Conservation (phyloP, 2,329 filamentous ascomycete genomes). For the Sporothrix variecibatus region DNA sequence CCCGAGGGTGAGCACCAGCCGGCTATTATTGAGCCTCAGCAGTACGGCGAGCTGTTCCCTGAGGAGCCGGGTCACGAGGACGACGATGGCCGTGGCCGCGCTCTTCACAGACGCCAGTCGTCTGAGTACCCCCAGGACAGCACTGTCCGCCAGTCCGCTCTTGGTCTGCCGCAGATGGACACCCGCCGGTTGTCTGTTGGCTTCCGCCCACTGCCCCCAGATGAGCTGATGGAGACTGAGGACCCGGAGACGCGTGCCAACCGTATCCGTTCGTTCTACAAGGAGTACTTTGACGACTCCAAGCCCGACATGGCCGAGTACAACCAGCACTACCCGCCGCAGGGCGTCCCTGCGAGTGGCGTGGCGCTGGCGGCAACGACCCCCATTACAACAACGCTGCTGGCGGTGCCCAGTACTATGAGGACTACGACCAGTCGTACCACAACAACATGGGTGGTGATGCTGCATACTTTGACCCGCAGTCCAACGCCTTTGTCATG, state of each 20-base stretch:
- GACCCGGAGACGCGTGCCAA: slow-evolving; percentile 94
- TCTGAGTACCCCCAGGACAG: slow-evolving; percentile 33
- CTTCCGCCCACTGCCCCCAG: slow-evolving; percentile 83
- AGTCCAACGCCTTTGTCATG: slow-evolving; percentile 71
- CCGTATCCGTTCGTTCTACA: slow-evolving; percentile 97
- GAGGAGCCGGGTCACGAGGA: slow-evolving; percentile 36
- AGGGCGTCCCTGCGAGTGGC: slow-evolving; percentile 26
- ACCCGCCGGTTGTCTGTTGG: slow-evolving; percentile 66
- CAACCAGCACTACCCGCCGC: slow-evolving; percentile 33
- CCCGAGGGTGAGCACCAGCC: slow-evolving; percentile 16
- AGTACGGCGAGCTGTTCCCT: slow-evolving; percentile 21
- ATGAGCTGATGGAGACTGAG: slow-evolving; percentile 75
- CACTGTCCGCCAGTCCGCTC: slow-evolving; percentile 35
- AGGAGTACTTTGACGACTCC: slow-evolving; percentile 95
- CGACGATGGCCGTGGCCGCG: slow-evolving; percentile 30
- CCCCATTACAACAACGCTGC: slow-evolving; percentile 15
- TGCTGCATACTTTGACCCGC: slow-evolving; percentile 64
- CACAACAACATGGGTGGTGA: slow-evolving; percentile 57
- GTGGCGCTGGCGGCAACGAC: slow-evolving; percentile 21
- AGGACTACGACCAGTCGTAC: slow-evolving; percentile 73
- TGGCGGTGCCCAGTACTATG: slow-evolving; percentile 59
- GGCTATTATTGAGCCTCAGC: slow-evolving; percentile 38
- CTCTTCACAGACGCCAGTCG: slow-evolving; percentile 34
- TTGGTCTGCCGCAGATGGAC: slow-evolving; percentile 58
- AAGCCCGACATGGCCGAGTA: slow-evolving; percentile 45